phyloP scores from a whole-genome alignment of 208 protist genomes.

The Acanthamoeba castellanii region DNA sequence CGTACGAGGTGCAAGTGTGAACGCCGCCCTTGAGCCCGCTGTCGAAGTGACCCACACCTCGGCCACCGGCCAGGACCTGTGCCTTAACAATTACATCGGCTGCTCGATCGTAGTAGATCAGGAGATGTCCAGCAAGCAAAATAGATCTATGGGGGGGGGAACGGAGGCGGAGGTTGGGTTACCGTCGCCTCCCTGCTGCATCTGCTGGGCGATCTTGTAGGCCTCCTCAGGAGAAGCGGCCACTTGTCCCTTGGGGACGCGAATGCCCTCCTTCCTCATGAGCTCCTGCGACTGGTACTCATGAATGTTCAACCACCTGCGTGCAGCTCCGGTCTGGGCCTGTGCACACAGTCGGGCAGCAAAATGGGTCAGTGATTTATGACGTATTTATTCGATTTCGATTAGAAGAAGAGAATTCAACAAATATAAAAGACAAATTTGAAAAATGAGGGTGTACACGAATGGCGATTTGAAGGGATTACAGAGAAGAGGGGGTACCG shows the following conservation, averaged over 20 bases:
- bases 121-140: background rate
- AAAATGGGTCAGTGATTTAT: background rate
- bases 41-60: constrained; percentile 83
- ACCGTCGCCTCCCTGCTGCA: constrained; percentile 7
- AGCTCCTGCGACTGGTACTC: constrained; percentile 83
- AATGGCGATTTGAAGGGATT: background rate
- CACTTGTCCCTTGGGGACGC: constrained; percentile 75
- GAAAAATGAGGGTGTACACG: background rate
- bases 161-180: background rate
- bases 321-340: background rate
- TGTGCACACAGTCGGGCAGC: background rate
- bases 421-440: background rate
- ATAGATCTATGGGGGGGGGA: background rate
- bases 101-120: background rate
- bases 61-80: constrained; percentile 86
- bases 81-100: constrained; percentile 84
- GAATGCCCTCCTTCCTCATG: constrained; percentile 77
- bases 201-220: constrained; percentile 66
- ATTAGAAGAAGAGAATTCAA: background rate
- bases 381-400: background rate
- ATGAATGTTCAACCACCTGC: constrained; percentile 82
- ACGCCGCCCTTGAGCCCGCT: constrained; percentile 83
- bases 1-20: constrained; percentile 75
- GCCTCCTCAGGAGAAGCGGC: constrained; percentile 81
- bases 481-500: constrained; percentile 1